Base-by-base conservation (phyloP, 306 rosid species). In the Citrullus colocynthis region DNA sequence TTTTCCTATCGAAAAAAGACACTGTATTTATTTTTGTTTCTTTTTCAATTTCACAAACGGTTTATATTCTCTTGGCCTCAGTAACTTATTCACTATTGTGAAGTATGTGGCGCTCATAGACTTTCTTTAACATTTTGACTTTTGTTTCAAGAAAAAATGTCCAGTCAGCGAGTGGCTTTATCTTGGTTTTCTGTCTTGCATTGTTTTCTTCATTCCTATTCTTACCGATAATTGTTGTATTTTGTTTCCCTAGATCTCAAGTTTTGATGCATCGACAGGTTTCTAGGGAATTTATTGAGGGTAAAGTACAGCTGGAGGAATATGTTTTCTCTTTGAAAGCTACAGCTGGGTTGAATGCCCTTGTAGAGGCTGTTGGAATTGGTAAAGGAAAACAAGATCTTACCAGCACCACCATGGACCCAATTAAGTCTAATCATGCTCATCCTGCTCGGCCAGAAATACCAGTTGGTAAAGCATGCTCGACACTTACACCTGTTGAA, bases 371-470 rank as follows among this genome's bases (percentile, higher is more conserved):
- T 42, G 87, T 92, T 36, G 93, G 88, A 82, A 83, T 95, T 48
- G 98, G 97, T 42, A 95, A 87, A 79, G 98, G 97, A 62, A 92
- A 88, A 84, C 84, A 84, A 78, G 98, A 95, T 81, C 95, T 95
- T 56, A 95, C 95, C 15, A 85, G 93, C 75, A 24, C 77, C n/a
- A 21, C 80, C 65, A 52, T 81, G 39, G 98, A 93, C 70, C 79
- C 87, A 69, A 30, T 82, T 12, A 91, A 85, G 82, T 73, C 90
- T 80, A 86, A 84, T 83, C 96, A 88, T 34, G 77, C 79, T 67
- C 80, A n/a, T 84, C 79, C 81, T 21, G 80, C 51, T 74, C 93
- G 89, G 82, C 92, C 86, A 13, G 97, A 95, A 87, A 90, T 95
- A 49, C 98, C 98, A 49, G 66, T 59, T 63, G 98, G 98, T 58